Evolutionary conservation across 768 basidiomycete genomes (phyloP).

Genomic region (Cystobasidium onofrii): DNA sequence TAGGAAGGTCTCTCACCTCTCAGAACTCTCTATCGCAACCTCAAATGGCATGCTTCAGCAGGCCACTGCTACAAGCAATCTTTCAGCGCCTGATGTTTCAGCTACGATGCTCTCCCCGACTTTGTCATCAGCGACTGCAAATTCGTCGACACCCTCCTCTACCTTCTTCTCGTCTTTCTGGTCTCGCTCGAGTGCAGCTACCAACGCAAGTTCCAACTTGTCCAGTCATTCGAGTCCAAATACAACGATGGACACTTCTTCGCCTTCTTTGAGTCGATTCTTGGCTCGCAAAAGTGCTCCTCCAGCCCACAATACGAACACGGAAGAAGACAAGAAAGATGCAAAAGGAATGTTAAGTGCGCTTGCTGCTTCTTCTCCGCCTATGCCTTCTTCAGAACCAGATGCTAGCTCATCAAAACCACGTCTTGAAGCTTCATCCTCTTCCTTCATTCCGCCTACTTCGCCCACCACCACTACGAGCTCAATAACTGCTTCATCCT

Average conservation of each 20-base stretch:
- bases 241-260: not conserved
- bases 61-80: not conserved
- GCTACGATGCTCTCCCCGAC: not conserved
- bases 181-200: not conserved
- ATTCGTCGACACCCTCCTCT: not conserved
- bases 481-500: not conserved
- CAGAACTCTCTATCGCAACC: not conserved
- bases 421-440: not conserved
- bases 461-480: not conserved
- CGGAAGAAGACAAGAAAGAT: not conserved
- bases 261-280: constrained; percentile 6
- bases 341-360: constrained; percentile 11
- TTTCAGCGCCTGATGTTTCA: not conserved
- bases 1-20: not conserved
- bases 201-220: not conserved
- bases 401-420: not conserved
- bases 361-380: not conserved
- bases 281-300: not conserved
- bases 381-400: not conserved
- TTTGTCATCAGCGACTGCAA: not conserved
- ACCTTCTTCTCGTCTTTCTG: constrained; percentile 2
- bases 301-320: not conserved
- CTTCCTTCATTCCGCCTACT: not conserved
- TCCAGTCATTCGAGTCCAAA: not conserved
- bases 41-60: not conserved